These are phyloP conservation scores for Craterostigma plantagineum DNA, from an alignment of 257 asterid species.

Conservation along the genomic window DNA sequence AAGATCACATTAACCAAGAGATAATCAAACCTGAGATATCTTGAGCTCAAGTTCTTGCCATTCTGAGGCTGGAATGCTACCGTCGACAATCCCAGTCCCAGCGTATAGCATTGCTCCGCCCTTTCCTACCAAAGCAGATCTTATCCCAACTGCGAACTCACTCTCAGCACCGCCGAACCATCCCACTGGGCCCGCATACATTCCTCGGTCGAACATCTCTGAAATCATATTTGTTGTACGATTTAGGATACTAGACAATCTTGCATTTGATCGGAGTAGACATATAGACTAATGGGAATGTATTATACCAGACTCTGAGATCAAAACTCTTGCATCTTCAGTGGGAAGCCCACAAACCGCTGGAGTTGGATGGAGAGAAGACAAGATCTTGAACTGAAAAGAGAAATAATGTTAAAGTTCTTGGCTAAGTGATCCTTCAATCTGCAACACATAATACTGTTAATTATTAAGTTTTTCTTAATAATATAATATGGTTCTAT, in stretches of 20 bases:
- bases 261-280: not conserved
- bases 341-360: slow-evolving; percentile 49
- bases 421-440: slow-evolving; percentile 1
- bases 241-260: not conserved
- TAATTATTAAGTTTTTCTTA: no score
- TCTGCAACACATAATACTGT: no score
- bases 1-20: no score
- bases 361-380: slow-evolving; percentile 51
- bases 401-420: no score
- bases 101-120: slow-evolving; percentile 10
- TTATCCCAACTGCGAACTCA: slow-evolving; percentile 91
- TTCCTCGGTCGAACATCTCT: slow-evolving; percentile 46
- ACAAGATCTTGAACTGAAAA: slow-evolving; percentile 33
- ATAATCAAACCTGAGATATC: no score
- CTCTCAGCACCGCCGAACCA: slow-evolving; percentile 95
- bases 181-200: slow-evolving; percentile 98
- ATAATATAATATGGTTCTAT: no score
- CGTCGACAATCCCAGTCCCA: no score
- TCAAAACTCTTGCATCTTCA: slow-evolving; percentile 31
- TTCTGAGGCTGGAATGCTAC: no score
- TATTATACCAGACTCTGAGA: slow-evolving; percentile 27
- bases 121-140: slow-evolving; percentile 85
- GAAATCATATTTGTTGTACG: not conserved
- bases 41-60: no score
- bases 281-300: not conserved